Evolutionary conservation across 2,329 filamentous ascomycete genomes (phyloP).

Genomic region (Talaromyces rugulosus): DNA sequence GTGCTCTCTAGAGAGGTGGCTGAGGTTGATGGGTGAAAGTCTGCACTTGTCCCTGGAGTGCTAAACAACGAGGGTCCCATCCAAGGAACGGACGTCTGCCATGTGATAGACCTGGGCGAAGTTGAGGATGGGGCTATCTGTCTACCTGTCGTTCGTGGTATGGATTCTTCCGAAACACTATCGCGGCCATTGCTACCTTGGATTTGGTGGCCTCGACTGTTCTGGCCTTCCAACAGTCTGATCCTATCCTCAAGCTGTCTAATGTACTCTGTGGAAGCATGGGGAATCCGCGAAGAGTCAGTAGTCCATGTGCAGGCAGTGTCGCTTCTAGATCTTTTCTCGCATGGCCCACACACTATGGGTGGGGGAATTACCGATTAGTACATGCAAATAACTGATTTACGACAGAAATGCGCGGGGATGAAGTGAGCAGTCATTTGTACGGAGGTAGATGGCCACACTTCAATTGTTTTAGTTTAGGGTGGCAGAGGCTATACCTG

Average conservation of each 20-base stretch:
- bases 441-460: background rate
- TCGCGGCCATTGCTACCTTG: background rate
- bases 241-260: background rate
- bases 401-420: background rate
- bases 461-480: background rate
- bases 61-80: background rate
- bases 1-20: background rate
- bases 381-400: background rate
- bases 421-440: background rate
- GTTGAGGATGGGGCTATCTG: background rate
- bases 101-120: background rate
- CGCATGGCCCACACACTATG: slow-evolving; percentile 4
- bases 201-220: background rate
- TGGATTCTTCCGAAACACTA: background rate
- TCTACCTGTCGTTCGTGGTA: background rate
- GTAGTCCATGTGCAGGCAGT: background rate
- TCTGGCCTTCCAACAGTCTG: background rate
- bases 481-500: background rate
- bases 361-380: background rate
- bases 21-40: background rate
- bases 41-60: background rate
- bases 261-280: background rate
- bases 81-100: background rate
- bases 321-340: slow-evolving; percentile 1
- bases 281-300: background rate